Conservation (phyloP, 2,329 filamentous ascomycete genomes). For the Xylariomycetidae sp. region DNA sequence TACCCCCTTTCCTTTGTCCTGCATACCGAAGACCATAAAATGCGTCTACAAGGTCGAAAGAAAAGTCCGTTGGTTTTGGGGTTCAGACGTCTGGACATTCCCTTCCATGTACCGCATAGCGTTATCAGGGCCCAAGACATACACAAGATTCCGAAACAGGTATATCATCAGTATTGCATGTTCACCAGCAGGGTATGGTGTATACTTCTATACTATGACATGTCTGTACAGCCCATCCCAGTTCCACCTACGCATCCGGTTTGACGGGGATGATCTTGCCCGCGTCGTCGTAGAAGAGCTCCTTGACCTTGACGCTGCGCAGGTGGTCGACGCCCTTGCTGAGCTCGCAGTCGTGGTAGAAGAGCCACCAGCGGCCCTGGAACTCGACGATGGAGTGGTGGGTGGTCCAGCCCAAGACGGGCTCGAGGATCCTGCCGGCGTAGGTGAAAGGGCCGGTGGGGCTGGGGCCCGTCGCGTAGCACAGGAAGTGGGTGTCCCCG, state of each 20-base stretch:
- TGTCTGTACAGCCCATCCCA: too few species aligned
- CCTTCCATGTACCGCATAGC: too few species aligned
- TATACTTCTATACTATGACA: too few species aligned
- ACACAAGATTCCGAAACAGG: too few species aligned
- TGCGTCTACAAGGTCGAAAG: too few species aligned
- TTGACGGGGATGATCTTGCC: slow-evolving; percentile 51
- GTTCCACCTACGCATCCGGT: slow-evolving; percentile 4
- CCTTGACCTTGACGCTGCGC: slow-evolving; percentile 66
- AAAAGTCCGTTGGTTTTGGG: too few species aligned
- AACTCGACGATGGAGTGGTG: slow-evolving; percentile 76
- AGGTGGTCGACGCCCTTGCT: slow-evolving; percentile 65
- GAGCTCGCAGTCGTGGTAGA: slow-evolving; percentile 68
- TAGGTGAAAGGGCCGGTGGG: slow-evolving; percentile 71
- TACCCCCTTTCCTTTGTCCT: too few species aligned
- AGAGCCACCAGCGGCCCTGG: slow-evolving; percentile 64
- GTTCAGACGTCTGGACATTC: too few species aligned
- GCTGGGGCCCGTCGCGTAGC: slow-evolving; percentile 58
- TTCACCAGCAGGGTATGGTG: too few species aligned
- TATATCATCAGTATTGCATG: too few species aligned
- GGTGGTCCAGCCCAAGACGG: slow-evolving; percentile 74
- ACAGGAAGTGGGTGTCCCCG: slow-evolving; percentile 70
- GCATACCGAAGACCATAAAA: too few species aligned
- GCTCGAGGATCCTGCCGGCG: slow-evolving; percentile 64
- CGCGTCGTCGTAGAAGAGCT: slow-evolving; percentile 64
- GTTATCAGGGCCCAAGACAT: too few species aligned